These are phyloP conservation scores for Coffea eugenioides DNA, from an alignment of 257 asterid species.

Conservation along the genomic window DNA sequence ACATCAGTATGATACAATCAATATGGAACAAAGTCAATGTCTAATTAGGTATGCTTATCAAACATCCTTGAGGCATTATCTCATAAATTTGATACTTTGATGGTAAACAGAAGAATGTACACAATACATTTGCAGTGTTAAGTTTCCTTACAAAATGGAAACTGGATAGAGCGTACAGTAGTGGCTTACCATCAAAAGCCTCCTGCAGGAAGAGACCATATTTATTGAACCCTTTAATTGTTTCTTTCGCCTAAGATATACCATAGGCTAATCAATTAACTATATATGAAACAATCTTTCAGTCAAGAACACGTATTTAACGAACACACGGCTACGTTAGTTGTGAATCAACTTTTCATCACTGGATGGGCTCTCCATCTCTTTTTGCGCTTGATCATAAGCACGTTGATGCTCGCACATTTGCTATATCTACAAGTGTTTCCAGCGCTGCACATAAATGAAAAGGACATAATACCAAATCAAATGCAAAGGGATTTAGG, in stretches of 20 bases:
- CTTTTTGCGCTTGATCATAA: slow-evolving; percentile 55
- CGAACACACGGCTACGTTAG: background rate
- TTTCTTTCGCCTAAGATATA: background rate
- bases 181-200: no score
- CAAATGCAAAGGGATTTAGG: background rate
- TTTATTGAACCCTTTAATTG: background rate
- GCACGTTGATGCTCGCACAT: slow-evolving; percentile 58
- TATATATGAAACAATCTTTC: background rate
- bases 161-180: background rate
- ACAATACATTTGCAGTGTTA: background rate
- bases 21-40: no score
- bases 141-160: background rate
- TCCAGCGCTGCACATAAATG: slow-evolving; percentile 58
- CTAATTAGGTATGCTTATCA: no score
- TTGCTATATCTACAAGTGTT: slow-evolving; percentile 64
- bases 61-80: no score
- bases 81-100: no score
- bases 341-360: slow-evolving; percentile 15
- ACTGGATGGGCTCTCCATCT: slow-evolving; percentile 30
- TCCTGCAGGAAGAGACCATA: background rate
- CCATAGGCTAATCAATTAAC: background rate
- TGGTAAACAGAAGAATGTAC: no score
- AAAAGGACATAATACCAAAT: slow-evolving; percentile 6
- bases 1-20: no score
- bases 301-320: no score